Conservation (phyloP, 208 protist species). For the Leishmania guyanensis region DNA sequence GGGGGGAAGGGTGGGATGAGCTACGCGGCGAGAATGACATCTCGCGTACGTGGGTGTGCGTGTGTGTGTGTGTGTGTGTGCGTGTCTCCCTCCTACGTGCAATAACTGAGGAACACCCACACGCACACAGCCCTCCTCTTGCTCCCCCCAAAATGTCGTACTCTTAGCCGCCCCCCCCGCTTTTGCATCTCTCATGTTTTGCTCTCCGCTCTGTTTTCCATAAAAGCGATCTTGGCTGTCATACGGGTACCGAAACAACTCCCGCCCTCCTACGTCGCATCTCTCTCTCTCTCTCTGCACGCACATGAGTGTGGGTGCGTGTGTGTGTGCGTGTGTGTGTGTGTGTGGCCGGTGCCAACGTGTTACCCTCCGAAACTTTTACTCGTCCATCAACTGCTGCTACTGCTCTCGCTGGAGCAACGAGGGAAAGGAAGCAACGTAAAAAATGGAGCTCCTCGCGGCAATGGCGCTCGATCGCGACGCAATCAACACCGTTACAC, state of each 20-base stretch:
- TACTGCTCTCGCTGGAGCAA: background rate
- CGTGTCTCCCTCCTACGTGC: too few relatives aligned
- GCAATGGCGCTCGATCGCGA: conserved; percentile 67
- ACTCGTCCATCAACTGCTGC: background rate
- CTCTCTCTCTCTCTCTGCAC: background rate
- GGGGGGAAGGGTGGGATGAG: too few relatives aligned
- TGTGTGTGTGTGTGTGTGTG: too few relatives aligned
- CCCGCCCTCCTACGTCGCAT: background rate
- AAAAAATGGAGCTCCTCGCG: conserved; percentile 30
- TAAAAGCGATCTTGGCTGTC: background rate
- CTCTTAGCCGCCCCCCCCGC: too few relatives aligned
- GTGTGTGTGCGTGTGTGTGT: conserved; percentile 4
- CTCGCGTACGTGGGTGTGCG: too few relatives aligned
- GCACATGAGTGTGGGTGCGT: background rate
- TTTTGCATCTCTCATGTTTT: too few relatives aligned
- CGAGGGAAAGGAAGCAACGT: background rate
- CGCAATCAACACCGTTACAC: conserved; percentile 36
- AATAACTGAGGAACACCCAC: too few relatives aligned
- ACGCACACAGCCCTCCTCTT: too few relatives aligned
- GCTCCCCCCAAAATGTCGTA: too few relatives aligned
- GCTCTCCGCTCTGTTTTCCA: background rate
- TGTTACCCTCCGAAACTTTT: background rate
- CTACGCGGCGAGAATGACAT: too few relatives aligned
- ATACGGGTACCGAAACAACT: background rate
- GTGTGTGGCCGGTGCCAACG: background rate